Conservation (phyloP, 441 rosid genomes). For the Mallotus japonicus region DNA sequence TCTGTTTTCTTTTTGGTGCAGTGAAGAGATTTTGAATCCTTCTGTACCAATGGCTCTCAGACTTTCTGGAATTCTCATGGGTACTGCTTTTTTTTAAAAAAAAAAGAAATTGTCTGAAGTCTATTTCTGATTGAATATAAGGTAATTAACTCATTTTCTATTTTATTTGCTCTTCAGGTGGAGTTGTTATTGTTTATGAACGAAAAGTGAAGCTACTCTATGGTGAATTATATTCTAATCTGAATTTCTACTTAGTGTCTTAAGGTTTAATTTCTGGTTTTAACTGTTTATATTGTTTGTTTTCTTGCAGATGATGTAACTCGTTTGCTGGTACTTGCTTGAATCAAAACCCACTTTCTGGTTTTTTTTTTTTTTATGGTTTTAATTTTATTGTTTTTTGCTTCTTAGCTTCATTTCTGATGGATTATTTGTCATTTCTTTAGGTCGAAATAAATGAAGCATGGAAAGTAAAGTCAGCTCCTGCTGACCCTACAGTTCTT, state of each 20-base stretch:
- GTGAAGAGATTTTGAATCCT: conserved; percentile 90
- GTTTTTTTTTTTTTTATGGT: not conserved
- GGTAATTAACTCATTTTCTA: not conserved
- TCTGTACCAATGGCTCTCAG: conserved; percentile 90
- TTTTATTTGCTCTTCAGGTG: conserved; percentile 47
- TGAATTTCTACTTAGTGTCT: not conserved
- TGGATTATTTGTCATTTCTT: conserved; percentile 11
- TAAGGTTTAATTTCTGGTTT: not conserved
- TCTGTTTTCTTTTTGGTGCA: conserved; percentile 20
- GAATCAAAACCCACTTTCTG: not conserved
- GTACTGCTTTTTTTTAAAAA: conserved; percentile 30
- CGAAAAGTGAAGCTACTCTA: conserved; percentile 83
- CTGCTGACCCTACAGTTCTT: conserved; percentile 59
- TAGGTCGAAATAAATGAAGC: conserved; percentile 83
- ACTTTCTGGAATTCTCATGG: conserved; percentile 92
- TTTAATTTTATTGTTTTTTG: no score
- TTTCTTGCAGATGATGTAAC: conserved; percentile 67
- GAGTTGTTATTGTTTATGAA: conserved; percentile 87
- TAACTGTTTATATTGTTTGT: not conserved
- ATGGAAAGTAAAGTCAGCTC: conserved; percentile 60
- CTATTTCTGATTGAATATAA: not conserved
- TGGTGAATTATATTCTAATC: conserved; percentile 42
- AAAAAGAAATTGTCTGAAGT: not conserved
- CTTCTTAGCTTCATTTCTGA: not conserved
- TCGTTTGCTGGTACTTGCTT: conserved; percentile 64